Conservation (phyloP, 371 early-diverging fungal genomes). For the Rhizopus sp. region DNA sequence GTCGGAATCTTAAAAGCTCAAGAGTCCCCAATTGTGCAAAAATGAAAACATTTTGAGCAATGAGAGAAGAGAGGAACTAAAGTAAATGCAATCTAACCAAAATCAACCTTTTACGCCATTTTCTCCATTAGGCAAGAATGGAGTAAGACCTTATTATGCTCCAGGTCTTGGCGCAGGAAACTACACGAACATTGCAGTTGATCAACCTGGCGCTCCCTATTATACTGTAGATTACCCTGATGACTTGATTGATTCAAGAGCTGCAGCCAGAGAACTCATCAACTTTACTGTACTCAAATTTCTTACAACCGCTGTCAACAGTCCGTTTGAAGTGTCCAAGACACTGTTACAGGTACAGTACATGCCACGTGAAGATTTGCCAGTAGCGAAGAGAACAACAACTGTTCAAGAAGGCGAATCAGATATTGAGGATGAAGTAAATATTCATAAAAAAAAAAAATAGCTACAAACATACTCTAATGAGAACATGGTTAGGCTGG, state of each 20-base stretch:
- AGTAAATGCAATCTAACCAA: conserved; percentile 33
- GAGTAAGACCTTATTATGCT: conserved; percentile 48
- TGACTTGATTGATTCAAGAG: conserved; percentile 51
- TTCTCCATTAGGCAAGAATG: conserved; percentile 36
- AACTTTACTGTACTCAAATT: conserved; percentile 71
- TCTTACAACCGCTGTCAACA: conserved; percentile 63
- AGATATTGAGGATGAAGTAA: conserved; percentile 22
- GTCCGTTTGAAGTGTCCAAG: conserved; percentile 76
- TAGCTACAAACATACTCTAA: background rate
- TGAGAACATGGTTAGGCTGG: background rate
- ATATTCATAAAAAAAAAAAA: conserved; percentile 4
- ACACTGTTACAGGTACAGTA: conserved; percentile 87
- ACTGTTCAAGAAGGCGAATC: conserved; percentile 12
- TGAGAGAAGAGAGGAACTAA: background rate
- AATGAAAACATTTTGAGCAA: background rate
- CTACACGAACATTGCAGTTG: conserved; percentile 35
- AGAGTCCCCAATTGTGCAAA: background rate
- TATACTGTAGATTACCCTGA: conserved; percentile 37
- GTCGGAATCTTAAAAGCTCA: background rate
- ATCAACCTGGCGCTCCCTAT: conserved; percentile 21
- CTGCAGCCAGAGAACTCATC: conserved; percentile 59
- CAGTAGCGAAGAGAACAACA: conserved; percentile 12
- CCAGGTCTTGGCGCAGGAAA: conserved; percentile 45
- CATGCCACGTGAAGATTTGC: conserved; percentile 57
- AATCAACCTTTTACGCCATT: conserved; percentile 46